Evolutionary conservation across 1,284 basidiomycete genomes (phyloP).

Genomic region (Tilletia walkeri): DNA sequence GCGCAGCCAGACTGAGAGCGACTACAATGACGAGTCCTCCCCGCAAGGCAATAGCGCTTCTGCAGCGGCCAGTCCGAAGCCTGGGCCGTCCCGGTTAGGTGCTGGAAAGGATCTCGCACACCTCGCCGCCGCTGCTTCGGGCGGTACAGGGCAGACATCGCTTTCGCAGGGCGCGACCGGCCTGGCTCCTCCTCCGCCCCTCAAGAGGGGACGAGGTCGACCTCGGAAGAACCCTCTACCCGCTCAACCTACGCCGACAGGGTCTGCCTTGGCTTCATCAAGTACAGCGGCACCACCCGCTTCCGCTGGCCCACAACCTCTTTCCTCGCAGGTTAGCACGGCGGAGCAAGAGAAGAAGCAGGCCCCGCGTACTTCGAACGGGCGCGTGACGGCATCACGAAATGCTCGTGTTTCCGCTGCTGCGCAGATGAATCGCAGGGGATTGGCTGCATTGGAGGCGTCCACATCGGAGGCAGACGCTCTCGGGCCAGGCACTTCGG

Average conservation of each 20-base stretch:
- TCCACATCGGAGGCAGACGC: background rate
- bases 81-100: no score
- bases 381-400: background rate
- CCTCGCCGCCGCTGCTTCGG: no score
- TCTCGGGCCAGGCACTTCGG: background rate
- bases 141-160: no score
- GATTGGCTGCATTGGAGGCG: background rate
- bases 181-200: background rate
- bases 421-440: background rate
- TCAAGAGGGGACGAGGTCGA: slow-evolving; percentile 2
- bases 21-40: background rate
- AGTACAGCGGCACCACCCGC: background rate
- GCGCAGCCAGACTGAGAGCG: slow-evolving; percentile 14
- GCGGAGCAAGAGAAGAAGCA: background rate
- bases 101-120: no score
- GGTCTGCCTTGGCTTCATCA: background rate
- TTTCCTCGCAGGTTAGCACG: background rate
- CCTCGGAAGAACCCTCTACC: background rate
- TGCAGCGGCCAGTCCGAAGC: background rate
- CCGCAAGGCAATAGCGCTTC: background rate
- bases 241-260: background rate
- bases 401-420: background rate
- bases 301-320: no score
- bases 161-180: background rate
- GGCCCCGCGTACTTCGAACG: background rate